A percentile compares a stretch with the other conserved stretches of the same genome.
These are phyloP conservation scores for Diplosphaera chodatii DNA, from an alignment of 139 green algal genomes.

Conservation along the genomic window DNA sequence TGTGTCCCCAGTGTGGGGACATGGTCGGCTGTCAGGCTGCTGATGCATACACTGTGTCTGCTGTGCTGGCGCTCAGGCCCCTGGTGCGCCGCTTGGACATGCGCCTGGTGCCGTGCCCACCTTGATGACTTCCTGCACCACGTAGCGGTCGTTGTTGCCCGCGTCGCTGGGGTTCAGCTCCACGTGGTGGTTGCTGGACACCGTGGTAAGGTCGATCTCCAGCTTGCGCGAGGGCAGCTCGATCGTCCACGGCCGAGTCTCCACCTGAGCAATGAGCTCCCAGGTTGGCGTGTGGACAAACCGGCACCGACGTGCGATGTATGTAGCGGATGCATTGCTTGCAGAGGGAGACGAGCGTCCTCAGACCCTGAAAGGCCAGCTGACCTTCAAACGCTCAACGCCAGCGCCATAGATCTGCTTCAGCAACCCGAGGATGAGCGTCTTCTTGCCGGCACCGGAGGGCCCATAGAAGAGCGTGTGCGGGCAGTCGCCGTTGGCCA, in stretches of 20 bases:
- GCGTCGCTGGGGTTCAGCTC: slow-evolving; percentile 93
- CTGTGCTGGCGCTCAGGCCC: too few species aligned
- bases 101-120: too few species aligned
- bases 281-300: too few species aligned
- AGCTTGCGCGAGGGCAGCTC: slow-evolving; percentile 81
- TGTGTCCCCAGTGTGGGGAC: too few species aligned
- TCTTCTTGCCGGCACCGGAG: slow-evolving; percentile 93
- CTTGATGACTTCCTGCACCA: slow-evolving; percentile 95
- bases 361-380: too few species aligned
- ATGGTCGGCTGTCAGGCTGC: too few species aligned
- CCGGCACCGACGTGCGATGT: too few species aligned
- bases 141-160: slow-evolving; percentile 89
- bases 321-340: too few species aligned
- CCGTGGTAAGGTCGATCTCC: slow-evolving; percentile 93
- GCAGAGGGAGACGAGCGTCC: too few species aligned
- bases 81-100: too few species aligned
- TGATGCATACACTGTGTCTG: too few species aligned
- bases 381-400: slow-evolving; percentile 78
- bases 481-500: slow-evolving; percentile 82
- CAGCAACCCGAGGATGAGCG: slow-evolving; percentile 85
- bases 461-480: slow-evolving; percentile 96
- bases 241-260: slow-evolving; percentile 89
- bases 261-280: too few species aligned
- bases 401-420: slow-evolving; percentile 83
- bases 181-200: slow-evolving; percentile 84